phyloP scores from a whole-genome alignment of 805 yeast genomes.

The Yarrowia divulgata region DNA sequence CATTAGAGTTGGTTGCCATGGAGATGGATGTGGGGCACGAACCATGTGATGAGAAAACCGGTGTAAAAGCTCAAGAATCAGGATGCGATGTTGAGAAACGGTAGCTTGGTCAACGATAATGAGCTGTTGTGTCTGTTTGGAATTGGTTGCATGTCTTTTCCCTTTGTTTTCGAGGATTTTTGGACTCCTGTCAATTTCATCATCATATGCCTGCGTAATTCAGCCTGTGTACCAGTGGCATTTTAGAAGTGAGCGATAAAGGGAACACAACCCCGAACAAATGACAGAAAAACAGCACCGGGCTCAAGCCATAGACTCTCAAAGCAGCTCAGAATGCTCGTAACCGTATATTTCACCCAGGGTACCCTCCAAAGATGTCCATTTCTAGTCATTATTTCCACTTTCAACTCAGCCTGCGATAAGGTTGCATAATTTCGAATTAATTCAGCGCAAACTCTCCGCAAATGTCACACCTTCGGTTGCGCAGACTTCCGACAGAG shows the following conservation, averaged over 20 bases:
- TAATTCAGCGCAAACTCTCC: conserved; percentile 1
- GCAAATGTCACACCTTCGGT: background rate
- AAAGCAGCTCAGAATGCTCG: no score
- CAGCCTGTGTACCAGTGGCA: background rate
- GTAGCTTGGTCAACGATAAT: background rate
- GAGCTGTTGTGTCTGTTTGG: no score
- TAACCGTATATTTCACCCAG: no score
- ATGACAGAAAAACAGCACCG: no score
- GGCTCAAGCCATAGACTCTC: no score
- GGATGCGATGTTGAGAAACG: no score
- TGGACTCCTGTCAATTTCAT: background rate
- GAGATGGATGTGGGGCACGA: background rate
- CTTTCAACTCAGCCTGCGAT: background rate
- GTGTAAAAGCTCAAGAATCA: no score
- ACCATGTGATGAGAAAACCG: no score
- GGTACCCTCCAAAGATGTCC: background rate
- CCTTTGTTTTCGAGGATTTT: no score
- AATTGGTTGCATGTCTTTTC: no score
- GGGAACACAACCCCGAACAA: no score
- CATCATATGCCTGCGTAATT: background rate
- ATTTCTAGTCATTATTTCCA: background rate
- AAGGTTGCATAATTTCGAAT: conserved; percentile 2
- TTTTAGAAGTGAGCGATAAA: no score
- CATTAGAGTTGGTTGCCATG: conserved; percentile 8
- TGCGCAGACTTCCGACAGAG: background rate